These are phyloP conservation scores for Pouteria glomerata DNA, from an alignment of 148 eudicot species.

Conservation along the genomic window DNA sequence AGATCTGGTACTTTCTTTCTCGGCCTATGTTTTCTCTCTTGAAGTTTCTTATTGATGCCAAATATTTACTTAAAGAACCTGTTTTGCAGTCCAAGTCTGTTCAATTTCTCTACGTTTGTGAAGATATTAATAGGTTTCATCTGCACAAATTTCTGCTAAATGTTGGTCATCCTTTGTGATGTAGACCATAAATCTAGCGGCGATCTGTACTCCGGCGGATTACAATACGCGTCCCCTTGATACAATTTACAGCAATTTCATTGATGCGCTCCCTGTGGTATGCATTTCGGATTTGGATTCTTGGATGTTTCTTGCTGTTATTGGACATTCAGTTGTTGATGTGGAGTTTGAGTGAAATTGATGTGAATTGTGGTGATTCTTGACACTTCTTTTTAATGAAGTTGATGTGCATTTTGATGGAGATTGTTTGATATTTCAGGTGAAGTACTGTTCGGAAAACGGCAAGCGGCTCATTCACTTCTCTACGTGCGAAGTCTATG, in stretches of 20 bases:
- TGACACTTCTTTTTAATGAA: not conserved
- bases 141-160: constrained; percentile 7
- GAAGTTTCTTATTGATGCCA: too few relatives aligned
- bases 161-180: constrained; percentile 13
- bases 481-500: constrained; percentile 98
- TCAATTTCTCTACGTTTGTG: not conserved
- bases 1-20: constrained; percentile 62
- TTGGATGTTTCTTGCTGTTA: not conserved
- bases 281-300: constrained; percentile 15
- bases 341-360: not conserved
- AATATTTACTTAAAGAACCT: too few relatives aligned
- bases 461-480: constrained; percentile 96
- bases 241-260: constrained; percentile 98
- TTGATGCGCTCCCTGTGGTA: constrained; percentile 99
- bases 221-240: constrained; percentile 97
- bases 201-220: constrained; percentile 99
- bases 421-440: constrained; percentile 38
- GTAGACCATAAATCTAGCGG: constrained; percentile 90
- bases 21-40: too few relatives aligned
- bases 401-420: constrained; percentile 21
- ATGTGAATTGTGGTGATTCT: not conserved
- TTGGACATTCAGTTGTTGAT: not conserved
- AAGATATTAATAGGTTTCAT: not conserved
- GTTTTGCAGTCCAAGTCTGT: not conserved
- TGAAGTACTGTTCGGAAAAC: constrained; percentile 96